Evolutionary conservation across 306 rosid genomes (phyloP).

Genomic region (Rosa rugosa): DNA sequence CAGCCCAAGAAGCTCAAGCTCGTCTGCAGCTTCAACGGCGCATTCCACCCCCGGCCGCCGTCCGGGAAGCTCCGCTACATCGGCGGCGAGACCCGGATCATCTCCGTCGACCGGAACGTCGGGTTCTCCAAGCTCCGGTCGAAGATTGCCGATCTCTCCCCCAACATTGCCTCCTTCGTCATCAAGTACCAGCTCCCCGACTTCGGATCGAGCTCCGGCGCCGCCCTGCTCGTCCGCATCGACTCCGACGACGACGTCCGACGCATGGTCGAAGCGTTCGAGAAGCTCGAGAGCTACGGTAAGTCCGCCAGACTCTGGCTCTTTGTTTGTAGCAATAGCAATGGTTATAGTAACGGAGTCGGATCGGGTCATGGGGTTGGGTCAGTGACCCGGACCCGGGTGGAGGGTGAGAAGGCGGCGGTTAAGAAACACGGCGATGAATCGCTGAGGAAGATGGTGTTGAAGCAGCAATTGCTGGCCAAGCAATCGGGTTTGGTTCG

Average conservation of each 20-base stretch:
- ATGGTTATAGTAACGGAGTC: background rate
- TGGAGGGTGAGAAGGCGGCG: background rate
- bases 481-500: slow-evolving; percentile 13
- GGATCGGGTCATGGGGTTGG: background rate
- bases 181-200: slow-evolving; percentile 22
- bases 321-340: slow-evolving; percentile 22
- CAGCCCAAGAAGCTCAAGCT: slow-evolving; percentile 31
- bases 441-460: slow-evolving; percentile 18
- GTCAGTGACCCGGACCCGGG: background rate
- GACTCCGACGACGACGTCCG: slow-evolving; percentile 34
- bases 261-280: slow-evolving; percentile 30
- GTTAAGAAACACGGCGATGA: slow-evolving; percentile 3
- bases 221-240: slow-evolving; percentile 13
- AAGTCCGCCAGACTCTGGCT: slow-evolving; percentile 28
- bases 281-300: slow-evolving; percentile 22
- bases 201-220: background rate
- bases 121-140: slow-evolving; percentile 24
- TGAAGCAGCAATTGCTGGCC: slow-evolving; percentile 21
- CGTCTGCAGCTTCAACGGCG: slow-evolving; percentile 31
- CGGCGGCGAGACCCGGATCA: slow-evolving; percentile 33
- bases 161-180: background rate
- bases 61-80: slow-evolving; percentile 27
- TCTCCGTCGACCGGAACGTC: slow-evolving; percentile 25
- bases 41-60: slow-evolving; percentile 14
- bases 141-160: slow-evolving; percentile 28